These are phyloP conservation scores for Pachyrhizus erosus DNA, from an alignment of 306 rosid genomes.

Conservation along the genomic window DNA sequence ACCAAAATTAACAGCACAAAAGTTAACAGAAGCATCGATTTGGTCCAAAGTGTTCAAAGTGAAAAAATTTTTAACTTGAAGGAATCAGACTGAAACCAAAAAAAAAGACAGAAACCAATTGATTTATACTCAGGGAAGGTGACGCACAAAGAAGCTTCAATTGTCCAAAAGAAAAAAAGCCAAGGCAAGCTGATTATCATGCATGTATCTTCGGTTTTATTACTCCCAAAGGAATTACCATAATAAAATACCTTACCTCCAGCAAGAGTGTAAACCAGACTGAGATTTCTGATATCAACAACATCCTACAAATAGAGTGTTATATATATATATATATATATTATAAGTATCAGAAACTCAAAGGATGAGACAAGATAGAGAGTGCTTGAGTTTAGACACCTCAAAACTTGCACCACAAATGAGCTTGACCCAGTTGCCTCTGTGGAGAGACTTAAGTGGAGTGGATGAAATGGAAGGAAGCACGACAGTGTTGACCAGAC, in stretches of 20 bases:
- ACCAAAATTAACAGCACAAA: too few relatives aligned
- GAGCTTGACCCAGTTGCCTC: conserved; percentile 59
- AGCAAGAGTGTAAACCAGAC: conserved; percentile 92
- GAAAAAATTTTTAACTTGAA: too few relatives aligned
- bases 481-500: conserved; percentile 25
- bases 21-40: too few relatives aligned
- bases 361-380: not conserved
- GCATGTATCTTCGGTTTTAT: not conserved
- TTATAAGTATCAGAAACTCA: not conserved
- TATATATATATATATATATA: too few relatives aligned
- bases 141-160: not conserved
- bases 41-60: too few relatives aligned
- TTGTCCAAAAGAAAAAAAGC: not conserved
- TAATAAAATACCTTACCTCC: conserved; percentile 60
- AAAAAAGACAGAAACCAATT: not conserved
- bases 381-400: conserved; percentile 41
- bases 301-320: conserved; percentile 60
- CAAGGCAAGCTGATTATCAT: not conserved
- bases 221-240: not conserved
- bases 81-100: too few relatives aligned
- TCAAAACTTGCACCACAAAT: conserved; percentile 81
- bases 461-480: conserved; percentile 52
- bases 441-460: conserved; percentile 58
- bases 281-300: conserved; percentile 87
- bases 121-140: not conserved